A percentile compares a stretch with the other conserved stretches of the same genome.
phyloP scores from a whole-genome alignment of 768 basidiomycete species.

The Lentinus tigrinus region DNA sequence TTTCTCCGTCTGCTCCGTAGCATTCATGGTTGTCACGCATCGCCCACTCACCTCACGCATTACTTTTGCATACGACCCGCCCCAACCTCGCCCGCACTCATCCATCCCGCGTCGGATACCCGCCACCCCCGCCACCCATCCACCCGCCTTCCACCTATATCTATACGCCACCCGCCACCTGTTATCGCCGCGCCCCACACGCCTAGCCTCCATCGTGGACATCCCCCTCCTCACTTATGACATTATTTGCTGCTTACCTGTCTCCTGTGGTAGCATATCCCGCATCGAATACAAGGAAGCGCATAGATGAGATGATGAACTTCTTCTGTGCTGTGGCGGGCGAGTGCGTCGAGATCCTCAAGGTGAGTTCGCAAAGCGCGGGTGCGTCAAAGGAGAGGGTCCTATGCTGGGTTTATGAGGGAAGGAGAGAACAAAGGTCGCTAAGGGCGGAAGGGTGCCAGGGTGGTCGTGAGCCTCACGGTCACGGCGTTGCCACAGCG shows the following conservation, averaged over 20 bases:
- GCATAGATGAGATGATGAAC: slow-evolving; percentile 14
- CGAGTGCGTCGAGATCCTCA: not conserved
- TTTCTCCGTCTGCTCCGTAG: not conserved
- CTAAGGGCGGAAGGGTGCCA: not conserved
- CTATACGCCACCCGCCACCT: not conserved
- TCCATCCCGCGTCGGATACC: slow-evolving; percentile 5
- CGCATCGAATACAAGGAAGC: slow-evolving; percentile 13
- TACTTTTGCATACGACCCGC: slow-evolving; percentile 16
- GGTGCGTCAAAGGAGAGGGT: not conserved
- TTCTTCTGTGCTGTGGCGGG: not conserved
- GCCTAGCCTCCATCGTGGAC: not conserved
- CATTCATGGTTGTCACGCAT: slow-evolving; percentile 10
- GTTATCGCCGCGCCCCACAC: not conserved
- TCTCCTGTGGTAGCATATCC: slow-evolving; percentile 8
- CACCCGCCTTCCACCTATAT: not conserved
- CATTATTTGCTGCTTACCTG: slow-evolving; percentile 20
- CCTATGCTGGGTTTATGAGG: not conserved
- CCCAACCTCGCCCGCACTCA: not conserved
- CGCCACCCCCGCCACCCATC: not conserved
- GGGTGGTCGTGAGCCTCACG: not conserved
- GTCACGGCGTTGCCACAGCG: not conserved
- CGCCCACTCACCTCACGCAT: slow-evolving; percentile 14
- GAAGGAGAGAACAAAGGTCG: not conserved
- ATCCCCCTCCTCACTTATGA: slow-evolving; percentile 15
- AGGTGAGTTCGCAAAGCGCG: not conserved